phyloP scores from a whole-genome alignment of 2,329 filamentous ascomycete genomes.

The Pyrenochaeta sp. region DNA sequence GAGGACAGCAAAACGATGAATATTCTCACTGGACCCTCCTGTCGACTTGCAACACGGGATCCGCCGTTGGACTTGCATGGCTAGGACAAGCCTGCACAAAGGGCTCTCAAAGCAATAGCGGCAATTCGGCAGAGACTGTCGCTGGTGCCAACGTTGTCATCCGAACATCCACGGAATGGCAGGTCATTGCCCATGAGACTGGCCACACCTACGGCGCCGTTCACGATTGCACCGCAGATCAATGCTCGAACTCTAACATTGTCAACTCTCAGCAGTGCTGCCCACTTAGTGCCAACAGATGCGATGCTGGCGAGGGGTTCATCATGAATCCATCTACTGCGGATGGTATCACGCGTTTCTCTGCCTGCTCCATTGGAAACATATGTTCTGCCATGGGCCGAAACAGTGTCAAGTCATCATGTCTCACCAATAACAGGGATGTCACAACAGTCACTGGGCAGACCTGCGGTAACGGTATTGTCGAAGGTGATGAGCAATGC shows the following conservation, averaged over 20 bases:
- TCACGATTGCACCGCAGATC: conserved; percentile 80
- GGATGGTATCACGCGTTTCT: conserved; percentile 77
- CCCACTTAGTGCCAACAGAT: conserved; percentile 71
- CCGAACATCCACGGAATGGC: conserved; percentile 84
- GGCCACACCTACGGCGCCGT: conserved; percentile 96
- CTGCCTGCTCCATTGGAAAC: conserved; percentile 88
- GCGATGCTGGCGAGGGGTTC: conserved; percentile 78
- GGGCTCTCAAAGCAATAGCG: conserved; percentile 56
- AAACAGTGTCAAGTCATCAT: conserved; percentile 76
- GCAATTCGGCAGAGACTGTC: conserved; percentile 71
- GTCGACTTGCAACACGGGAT: conserved; percentile 79
- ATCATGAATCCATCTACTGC: conserved; percentile 97
- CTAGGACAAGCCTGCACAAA: conserved; percentile 83
- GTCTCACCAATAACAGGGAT: conserved; percentile 84
- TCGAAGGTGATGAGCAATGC: conserved; percentile 92
- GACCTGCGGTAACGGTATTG: conserved; percentile 96
- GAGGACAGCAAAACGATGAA: conserved; percentile 75
- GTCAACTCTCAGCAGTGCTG: conserved; percentile 77
- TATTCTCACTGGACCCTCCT: conserved; percentile 96
- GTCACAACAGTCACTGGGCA: conserved; percentile 82
- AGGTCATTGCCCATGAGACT: conserved; percentile 92
- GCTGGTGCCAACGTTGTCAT: conserved; percentile 90
- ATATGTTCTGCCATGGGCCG: conserved; percentile 86
- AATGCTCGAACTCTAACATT: conserved; percentile 69
- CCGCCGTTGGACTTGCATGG: conserved; percentile 92